Base-by-base conservation (phyloP, 139 green algal species). In the Coelastrella sp. region DNA sequence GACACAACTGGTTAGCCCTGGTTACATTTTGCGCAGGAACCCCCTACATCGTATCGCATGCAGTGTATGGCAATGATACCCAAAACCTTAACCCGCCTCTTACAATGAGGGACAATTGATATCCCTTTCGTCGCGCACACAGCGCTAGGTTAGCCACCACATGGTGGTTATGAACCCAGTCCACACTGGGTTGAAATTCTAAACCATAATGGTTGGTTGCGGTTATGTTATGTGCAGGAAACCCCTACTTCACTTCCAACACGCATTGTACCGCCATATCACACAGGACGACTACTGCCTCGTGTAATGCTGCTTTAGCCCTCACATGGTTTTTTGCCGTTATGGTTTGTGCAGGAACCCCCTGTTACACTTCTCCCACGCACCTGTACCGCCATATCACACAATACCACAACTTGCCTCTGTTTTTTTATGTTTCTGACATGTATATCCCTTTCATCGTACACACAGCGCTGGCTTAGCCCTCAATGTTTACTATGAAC, bases 321-420 rank as follows among this genome's bases (percentile, higher is more conserved):
- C 32, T 47, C 32, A 47, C 32, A 47, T 47, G 32, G 32, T 47
- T 47, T 2, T 47, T 47, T 47, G 32, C 32, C 0, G 32, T 47
- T 47, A 47, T 47, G 32, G 61, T 14, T 5, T 57, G 4, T 73
- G 68, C 88, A 91, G 91, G 68, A 93, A 93, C 86, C 92, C 91
- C 0, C 89, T 95, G 73, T 89, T 95, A 20, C 92, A 95, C 83
- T 95, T 93, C 54, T 91, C 89, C 4, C 73, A 92, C 8, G 92
- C 91, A 6, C 86, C n/a, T 95, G 57, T 85, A 91, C 22, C 76
- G 73, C 16, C 92, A 93, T 74, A 80, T 93, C 68, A 76, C 88
- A 0, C 75, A 90, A 4, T 84, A 95, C 5, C 93, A 92, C 66
- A n/a, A n/a, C n/a, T n/a, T n/a, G n/a, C n/a, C n/a, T n/a, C n/a